phyloP scores from a whole-genome alignment of 2,329 filamentous ascomycete genomes.

The Lecanicillium sp. region DNA sequence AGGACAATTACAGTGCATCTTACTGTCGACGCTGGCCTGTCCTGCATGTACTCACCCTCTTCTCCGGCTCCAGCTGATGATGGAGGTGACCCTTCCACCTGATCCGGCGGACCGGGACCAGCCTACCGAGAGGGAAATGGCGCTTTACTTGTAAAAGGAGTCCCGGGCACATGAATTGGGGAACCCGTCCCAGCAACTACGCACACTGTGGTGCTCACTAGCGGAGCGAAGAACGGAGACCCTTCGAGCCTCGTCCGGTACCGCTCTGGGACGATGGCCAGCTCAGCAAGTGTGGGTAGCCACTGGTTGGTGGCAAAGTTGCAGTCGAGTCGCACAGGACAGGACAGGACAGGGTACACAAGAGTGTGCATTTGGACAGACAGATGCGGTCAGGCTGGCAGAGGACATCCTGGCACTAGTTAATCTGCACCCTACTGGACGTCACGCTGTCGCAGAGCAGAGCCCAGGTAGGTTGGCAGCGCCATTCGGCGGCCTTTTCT shows the following conservation, averaged over 20 bases:
- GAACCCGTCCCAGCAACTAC: too few relatives aligned
- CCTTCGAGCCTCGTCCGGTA: conserved; percentile 7
- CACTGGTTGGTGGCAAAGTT: neutral
- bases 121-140: neutral
- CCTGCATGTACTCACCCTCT: neutral
- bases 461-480: neutral
- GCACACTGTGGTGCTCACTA: too few relatives aligned
- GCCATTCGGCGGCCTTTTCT: neutral
- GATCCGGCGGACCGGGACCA: neutral
- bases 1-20: too few relatives aligned
- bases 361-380: neutral
- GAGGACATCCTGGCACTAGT: too few relatives aligned
- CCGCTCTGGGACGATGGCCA: conserved; percentile 5
- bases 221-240: neutral
- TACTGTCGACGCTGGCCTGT: neutral
- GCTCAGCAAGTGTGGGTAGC: conserved; percentile 12
- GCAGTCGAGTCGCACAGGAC: too few relatives aligned
- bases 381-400: conserved; percentile 9
- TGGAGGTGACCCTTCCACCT: too few relatives aligned
- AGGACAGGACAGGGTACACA: too few relatives aligned
- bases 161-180: neutral
- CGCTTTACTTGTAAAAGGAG: neutral
- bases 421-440: conserved; percentile 3
- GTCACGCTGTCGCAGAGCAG: neutral
- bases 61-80: neutral